A percentile compares a stretch with the other conserved stretches of the same genome.
phyloP scores from a whole-genome alignment of 345 rosid species.

The Carallia brachiata region DNA sequence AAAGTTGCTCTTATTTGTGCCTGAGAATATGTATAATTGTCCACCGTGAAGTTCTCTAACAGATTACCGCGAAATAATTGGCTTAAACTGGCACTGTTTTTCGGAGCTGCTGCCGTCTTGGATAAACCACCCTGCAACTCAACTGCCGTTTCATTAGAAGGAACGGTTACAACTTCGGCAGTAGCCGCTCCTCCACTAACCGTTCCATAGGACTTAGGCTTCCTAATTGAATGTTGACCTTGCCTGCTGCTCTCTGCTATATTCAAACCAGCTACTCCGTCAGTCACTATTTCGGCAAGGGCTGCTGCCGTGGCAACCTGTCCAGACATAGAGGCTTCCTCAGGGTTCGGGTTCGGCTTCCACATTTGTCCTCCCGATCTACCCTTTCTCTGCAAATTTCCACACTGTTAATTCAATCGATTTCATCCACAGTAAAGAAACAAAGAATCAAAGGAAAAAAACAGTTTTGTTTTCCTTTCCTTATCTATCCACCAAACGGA shows the following conservation, averaged over 20 bases:
- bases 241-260: constrained; percentile 40
- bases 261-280: constrained; percentile 46
- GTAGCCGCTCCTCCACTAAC: constrained; percentile 43
- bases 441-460: neutral
- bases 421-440: neutral
- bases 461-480: no score
- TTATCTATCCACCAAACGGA: neutral
- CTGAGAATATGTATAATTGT: constrained; percentile 52
- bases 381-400: constrained; percentile 34
- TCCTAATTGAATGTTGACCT: constrained; percentile 41
- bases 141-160: constrained; percentile 24
- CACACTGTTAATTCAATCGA: neutral
- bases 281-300: constrained; percentile 32
- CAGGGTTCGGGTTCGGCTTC: constrained; percentile 30
- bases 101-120: constrained; percentile 22
- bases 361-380: constrained; percentile 27
- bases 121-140: constrained; percentile 20
- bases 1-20: constrained; percentile 94
- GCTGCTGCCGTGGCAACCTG: constrained; percentile 14
- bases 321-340: constrained; percentile 25
- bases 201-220: constrained; percentile 57
- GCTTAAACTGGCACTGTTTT: constrained; percentile 39
- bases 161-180: constrained; percentile 21
- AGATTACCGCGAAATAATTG: constrained; percentile 41
- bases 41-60: constrained; percentile 61